Evolutionary conservation across 1,139 yeast species (phyloP), one percentile per base, ranked within the genome.

Genomic region (Sugiyamaella novakii): DNA sequence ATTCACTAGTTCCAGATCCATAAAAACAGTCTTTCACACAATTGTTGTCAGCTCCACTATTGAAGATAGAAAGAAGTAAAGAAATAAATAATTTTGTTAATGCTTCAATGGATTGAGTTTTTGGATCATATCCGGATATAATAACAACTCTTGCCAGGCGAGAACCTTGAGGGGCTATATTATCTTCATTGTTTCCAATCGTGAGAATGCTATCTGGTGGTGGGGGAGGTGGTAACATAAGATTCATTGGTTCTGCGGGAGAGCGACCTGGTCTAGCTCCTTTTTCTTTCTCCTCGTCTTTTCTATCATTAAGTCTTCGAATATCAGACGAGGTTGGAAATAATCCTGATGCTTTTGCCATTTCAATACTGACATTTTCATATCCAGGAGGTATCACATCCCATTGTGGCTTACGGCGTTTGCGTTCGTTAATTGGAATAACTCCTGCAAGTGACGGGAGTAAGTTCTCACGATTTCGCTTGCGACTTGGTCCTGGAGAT

Each of bases 261-360:
- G 30, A 15, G 10, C 27, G 29, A 22, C 28, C 40, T 8, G 40
- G 19, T 12, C 40, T 21, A 14, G n/a, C 35, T 4, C 43, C 37
- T n/a, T 38, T 43, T 1, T 46, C 51, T 12, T 44, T 19, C 1
- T 27, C 35, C 7, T 29, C 43, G 3, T 39, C 43, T 22, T 31
- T 28, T 31, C 36, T 12, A 3, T 39, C 43, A 29, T 33, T 31
- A 17, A 31, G 34, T 29, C 31, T 42, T 22, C 33, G 39, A 34
- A 94, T 42, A 24, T 33, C 46, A 25, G 33, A 22, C n/a, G 46
- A 94, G 21, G 81, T 71, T 0, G 92, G 88, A 59, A 87, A 89
- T 3, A 86, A 67, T 0, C 96, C 96, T 0, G 91, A 80, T 17
- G 86, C 72, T 61, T 89, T 89, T 3, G 95, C 95, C 56, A 86